These are phyloP conservation scores for Deinandra increscens DNA, from an alignment of 129 eudicot species.

Conservation along the genomic window DNA sequence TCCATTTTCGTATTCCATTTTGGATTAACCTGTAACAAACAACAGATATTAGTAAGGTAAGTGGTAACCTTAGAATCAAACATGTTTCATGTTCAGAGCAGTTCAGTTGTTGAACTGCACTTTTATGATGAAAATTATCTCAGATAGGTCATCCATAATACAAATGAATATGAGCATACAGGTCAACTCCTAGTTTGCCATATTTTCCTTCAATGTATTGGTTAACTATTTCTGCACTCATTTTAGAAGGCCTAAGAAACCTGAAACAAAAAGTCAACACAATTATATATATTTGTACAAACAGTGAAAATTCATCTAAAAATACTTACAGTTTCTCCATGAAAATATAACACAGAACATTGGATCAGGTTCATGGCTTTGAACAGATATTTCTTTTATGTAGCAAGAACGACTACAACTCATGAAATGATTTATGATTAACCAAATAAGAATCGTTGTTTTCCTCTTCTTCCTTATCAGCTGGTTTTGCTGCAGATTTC, in stretches of 20 bases:
- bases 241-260: slow-evolving; percentile 89
- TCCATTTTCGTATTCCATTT: no score
- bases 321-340: neutral
- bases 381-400: neutral
- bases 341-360: neutral
- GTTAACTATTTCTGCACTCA: slow-evolving; percentile 72
- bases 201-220: slow-evolving; percentile 90
- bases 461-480: no score
- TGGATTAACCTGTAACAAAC: no score
- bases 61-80: no score
- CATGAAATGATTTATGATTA: neutral
- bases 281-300: neutral
- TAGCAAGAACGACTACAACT: neutral
- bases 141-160: no score
- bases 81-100: no score
- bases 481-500: no score
- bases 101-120: no score
- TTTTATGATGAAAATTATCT: no score
- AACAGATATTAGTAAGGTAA: no score
- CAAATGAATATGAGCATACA: slow-evolving; percentile 44
- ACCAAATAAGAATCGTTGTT: no score
- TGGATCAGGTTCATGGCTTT: neutral
- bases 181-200: slow-evolving; percentile 76
- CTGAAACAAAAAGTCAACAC: slow-evolving; percentile 39
- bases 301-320: neutral